Conservation (phyloP, 345 rosid genomes). For the Citrus cavaleriei region DNA sequence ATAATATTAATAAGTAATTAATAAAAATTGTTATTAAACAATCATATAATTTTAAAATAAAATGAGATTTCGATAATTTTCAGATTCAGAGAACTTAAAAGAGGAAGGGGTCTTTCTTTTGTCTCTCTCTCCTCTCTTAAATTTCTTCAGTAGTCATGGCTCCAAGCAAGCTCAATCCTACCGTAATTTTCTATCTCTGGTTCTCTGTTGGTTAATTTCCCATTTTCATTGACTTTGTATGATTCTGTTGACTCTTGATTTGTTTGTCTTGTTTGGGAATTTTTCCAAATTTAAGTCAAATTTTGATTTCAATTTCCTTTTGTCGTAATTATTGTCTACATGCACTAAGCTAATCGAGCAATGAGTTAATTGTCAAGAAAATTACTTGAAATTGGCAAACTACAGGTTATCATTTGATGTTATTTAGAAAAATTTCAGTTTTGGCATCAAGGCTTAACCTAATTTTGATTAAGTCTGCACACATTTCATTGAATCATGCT, state of each 20-base stretch:
- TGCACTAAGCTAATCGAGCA: background rate
- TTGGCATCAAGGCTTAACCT: background rate
- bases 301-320: background rate
- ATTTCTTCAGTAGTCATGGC: conserved; percentile 36
- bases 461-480: background rate
- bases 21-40: background rate
- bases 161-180: conserved; percentile 41
- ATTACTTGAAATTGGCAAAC: background rate
- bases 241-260: background rate
- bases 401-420: background rate
- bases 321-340: background rate
- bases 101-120: background rate
- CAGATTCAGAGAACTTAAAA: background rate
- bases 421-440: background rate
- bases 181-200: conserved; percentile 34
- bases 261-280: background rate
- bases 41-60: background rate
- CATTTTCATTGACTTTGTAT: background rate
- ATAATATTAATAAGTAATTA: background rate
- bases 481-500: background rate
- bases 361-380: background rate
- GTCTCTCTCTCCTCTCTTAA: background rate
- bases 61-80: background rate
- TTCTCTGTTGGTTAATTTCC: background rate
- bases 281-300: background rate